Evolutionary conservation across 2,329 filamentous ascomycete genomes (phyloP), one percentile per base, ranked within the genome.

Genomic region (Bipolaris cookei): DNA sequence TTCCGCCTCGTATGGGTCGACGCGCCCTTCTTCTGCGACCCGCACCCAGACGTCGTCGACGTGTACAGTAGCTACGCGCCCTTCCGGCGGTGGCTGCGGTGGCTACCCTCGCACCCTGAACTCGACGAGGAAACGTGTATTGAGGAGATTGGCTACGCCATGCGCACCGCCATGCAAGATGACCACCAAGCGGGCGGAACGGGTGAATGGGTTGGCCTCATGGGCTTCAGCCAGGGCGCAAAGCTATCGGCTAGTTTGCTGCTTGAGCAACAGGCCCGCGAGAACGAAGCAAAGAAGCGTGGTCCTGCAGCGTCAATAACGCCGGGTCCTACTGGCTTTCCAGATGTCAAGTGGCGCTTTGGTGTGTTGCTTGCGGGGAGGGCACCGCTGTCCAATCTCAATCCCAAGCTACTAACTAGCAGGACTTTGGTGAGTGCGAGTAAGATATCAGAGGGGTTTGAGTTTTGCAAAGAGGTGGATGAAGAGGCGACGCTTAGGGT

Each of bases 1-100:
- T 91, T 92, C 74, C 86, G 90, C 38, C 82, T 92, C 62, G 86
- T 90, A 68, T 94, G 89, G 77, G 86, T 85, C 62, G 85, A 92
- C 65, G 90, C 81, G 0, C 89, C 90, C 1, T 90, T 88, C 73
- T 79, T 82, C 54, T 88, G 85, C 62, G 72, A 80, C 2, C 78
- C 89, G 0, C 87, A 88, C 38, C 81, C 86, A 0, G 87, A 84
- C 62, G 84, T 92, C 13, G 74, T 86, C 18, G 75, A 81, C 13
- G 87, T 90, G 4, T 93, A 90, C 73, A 83, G 82, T 42, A 82
- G 86, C 58, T 83, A 81, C 58, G 89, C 84, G 0, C 90, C 90
- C 1, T 93, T 90, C 72, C 77, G 81, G 8, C 76, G 82, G 16
- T 87, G 85, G 85, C 78, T 90, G 52, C 82, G 87, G 48, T 90